Base-by-base conservation (phyloP, 2,329 filamentous ascomycete genomes). In the Nigrospora oryzae region DNA sequence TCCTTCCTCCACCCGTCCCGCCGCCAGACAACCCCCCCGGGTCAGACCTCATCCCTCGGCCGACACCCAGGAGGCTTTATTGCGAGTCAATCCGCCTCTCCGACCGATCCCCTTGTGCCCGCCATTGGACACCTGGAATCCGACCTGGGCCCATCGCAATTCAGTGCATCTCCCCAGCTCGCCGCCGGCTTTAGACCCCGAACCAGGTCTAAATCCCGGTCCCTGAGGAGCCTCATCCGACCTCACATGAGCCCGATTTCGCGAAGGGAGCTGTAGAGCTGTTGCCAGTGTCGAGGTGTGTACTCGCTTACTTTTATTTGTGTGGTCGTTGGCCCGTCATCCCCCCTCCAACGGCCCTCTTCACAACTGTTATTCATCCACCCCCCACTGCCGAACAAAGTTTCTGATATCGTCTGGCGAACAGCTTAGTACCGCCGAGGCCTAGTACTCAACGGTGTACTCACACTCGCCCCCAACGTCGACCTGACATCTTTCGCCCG, bases 381-480 rank as follows among this genome's bases (percentile, higher is more conserved):
- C 23, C 23, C 8, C 23, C 23, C 23, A 28, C 7, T 2, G 8
- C 23, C 23, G 23, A 28, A 28, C 23, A 28, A 10, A 28, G 23
- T 28, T 28, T 28, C 23, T 28, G 23, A 28, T 28, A 7, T 28
- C 23, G 23, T 28, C 23, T 28, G 23, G 23, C 23, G 23, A 28
- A 28, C 61, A 71, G 67, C 62, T 67, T 64, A 62, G 67, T 69
- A 63, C 66, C 67, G 63, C 56, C 53, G 58, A 61, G 55, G 58
- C 60, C 51, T 55, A 61, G 62, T 59, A 53, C 57, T 56, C 57
- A 16, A 52, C 64, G 66, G 63, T 60, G 64, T 65, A 61, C 62
- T 65, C 62, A 63, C 67, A 67, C 63, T 68, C 63, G 60, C 60
- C 54, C 62, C 67, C 56, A 55, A 53, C 53, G 61, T 60, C 55